These are phyloP conservation scores for Lentinula aciculospora DNA, from an alignment of 768 basidiomycete genomes.

Conservation along the genomic window DNA sequence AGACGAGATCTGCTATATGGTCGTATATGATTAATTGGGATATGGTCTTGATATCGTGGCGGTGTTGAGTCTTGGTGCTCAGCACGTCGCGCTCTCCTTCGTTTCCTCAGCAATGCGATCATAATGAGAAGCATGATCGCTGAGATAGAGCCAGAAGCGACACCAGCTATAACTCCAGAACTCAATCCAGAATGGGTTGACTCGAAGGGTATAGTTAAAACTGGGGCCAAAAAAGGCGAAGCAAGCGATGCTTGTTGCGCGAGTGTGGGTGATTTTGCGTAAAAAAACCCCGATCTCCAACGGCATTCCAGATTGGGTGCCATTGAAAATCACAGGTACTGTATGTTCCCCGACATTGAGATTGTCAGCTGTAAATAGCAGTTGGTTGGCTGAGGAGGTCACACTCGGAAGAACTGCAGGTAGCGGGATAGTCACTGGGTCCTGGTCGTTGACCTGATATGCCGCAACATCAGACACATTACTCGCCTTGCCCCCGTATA, in stretches of 20 bases:
- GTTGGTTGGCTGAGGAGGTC: neutral
- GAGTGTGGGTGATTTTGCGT: neutral
- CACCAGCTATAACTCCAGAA: neutral
- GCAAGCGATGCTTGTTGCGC: neutral
- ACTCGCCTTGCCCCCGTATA: neutral
- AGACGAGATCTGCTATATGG: no score
- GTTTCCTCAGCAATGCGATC: neutral
- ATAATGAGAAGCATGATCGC: neutral
- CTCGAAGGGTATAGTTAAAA: no score
- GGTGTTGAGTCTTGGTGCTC: neutral
- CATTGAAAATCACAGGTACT: neutral
- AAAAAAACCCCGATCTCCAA: neutral
- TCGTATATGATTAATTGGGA: no score
- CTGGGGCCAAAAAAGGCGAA: no score
- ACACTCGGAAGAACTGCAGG: neutral
- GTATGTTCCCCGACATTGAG: slow-evolving; percentile 1
- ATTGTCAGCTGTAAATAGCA: neutral
- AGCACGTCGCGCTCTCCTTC: neutral
- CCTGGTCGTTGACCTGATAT: neutral
- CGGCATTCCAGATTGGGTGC: slow-evolving; percentile 1
- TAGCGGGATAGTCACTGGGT: neutral
- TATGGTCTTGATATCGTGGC: neutral
- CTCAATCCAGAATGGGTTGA: neutral
- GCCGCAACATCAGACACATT: neutral
- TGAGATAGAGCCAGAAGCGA: neutral